Base-by-base conservation (phyloP, 345 rosid genomes). In the Syzygium grande region DNA sequence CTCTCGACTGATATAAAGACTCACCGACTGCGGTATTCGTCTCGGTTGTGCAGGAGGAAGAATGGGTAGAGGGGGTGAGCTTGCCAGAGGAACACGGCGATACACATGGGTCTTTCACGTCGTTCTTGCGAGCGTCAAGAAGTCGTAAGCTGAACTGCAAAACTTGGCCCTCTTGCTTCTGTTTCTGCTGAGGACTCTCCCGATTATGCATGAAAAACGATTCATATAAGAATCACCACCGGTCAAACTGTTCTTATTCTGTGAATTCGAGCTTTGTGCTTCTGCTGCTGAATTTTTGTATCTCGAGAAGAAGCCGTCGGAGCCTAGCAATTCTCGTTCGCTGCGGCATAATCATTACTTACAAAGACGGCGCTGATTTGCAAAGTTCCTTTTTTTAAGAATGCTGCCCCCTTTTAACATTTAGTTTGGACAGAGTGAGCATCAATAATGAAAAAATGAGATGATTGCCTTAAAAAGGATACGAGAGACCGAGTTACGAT, bases 21-120 rank as follows among this genome's bases (percentile, higher is more conserved):
- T 86, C 58, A 93, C 98, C 98, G 92, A 90, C 87, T 87, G 86
- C 89, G 95, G 88, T 90, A 90, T 88, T 97, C 99, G 88, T 97
- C 98, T 91, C 99, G 92, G 91, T 97, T 96, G 85, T 93, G 92
- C 49, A 97, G 89, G n/a, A 97, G 90, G 85, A 95, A 86, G 89
- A 97, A 90, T 11, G 94, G 95, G 89, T 93, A 93, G 86, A 93
- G 91, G 27, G 97, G 95, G 91, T 94, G 95, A 85, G 95, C 89
- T 90, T 91, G 95, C 98, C 99, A 96, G 87, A 91, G 29, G 88
- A 94, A 97, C 90, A 91, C 92, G 52, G 94, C 92, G 83, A 94
- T 93, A 84, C 97, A 94, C 95, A 94, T 93, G 30, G 22, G 65
- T 17, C 12, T 51, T 0, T 4, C 65, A 23, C 56, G 43, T 53